Percentiles rank a stretch among this genome's conserved stretches.
phyloP scores from a whole-genome alignment of 306 rosid genomes.

The Herpetospermum pedunculosum region DNA sequence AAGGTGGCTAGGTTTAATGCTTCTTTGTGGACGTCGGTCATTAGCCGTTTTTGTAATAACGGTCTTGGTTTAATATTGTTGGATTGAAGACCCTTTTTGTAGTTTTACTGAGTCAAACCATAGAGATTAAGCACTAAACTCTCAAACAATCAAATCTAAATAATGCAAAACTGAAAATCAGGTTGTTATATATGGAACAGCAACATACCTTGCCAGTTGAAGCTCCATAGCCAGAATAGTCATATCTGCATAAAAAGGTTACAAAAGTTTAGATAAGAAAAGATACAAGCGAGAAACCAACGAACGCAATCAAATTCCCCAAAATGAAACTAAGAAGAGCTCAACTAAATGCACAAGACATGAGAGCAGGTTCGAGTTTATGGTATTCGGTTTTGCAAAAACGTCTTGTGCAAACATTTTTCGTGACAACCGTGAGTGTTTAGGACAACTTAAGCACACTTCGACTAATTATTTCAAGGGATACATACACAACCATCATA shows the following conservation, averaged over 20 bases:
- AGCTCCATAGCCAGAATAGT: slow-evolving; percentile 98
- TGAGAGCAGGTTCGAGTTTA: neutral
- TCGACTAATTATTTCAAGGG: neutral
- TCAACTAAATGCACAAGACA: neutral
- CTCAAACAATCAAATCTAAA: neutral
- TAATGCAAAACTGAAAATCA: no score
- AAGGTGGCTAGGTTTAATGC: no score
- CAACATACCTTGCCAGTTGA: slow-evolving; percentile 83
- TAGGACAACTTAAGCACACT: neutral
- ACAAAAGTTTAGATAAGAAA: neutral
- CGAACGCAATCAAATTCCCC: neutral
- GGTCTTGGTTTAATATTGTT: no score
- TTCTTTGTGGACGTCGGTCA: no score
- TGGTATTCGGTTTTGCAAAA: neutral
- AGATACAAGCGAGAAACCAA: neutral
- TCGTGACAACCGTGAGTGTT: neutral
- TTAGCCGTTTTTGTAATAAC: no score
- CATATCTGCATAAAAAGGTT: slow-evolving; percentile 59
- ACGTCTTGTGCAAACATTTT: neutral
- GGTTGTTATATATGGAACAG: neutral
- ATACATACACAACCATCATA: no score
- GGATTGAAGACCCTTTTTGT: no score
- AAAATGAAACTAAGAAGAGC: neutral
- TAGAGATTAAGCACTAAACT: neutral
- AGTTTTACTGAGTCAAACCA: no score